Conservation (phyloP, 768 basidiomycete genomes). For the Psilocybe sp. region DNA sequence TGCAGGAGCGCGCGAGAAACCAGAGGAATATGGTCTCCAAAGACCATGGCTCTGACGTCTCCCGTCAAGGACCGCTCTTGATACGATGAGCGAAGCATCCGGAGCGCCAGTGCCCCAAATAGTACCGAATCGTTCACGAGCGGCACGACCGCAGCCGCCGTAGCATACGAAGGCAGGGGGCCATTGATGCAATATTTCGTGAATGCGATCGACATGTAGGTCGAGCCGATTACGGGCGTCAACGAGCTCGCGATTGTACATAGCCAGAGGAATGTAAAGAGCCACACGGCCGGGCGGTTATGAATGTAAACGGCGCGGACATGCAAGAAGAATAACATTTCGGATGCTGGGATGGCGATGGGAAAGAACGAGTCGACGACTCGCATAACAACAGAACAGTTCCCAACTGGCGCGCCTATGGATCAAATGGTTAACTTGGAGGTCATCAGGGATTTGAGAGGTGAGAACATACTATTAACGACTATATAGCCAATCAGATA, state of each 20-base stretch:
- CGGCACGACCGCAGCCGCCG: slow-evolving; percentile 13
- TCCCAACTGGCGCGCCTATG: slow-evolving; percentile 13
- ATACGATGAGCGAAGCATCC: slow-evolving; percentile 14
- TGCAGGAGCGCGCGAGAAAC: slow-evolving; percentile 22
- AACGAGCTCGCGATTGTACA: neutral
- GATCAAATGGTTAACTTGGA: neutral
- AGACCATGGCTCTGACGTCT: slow-evolving; percentile 8
- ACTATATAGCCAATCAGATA: slow-evolving; percentile 8
- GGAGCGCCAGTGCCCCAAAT: slow-evolving; percentile 29
- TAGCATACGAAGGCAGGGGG: slow-evolving; percentile 8
- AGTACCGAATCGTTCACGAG: slow-evolving; percentile 24
- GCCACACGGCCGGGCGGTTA: slow-evolving; percentile 1
- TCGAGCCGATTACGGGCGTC: neutral
- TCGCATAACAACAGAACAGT: slow-evolving; percentile 2
- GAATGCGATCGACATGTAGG: slow-evolving; percentile 4
- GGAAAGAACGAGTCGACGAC: slow-evolving; percentile 3
- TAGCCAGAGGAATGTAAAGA: slow-evolving; percentile 12
- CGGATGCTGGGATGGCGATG: slow-evolving; percentile 3
- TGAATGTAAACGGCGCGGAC: slow-evolving; percentile 12
- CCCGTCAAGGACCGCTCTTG: neutral
- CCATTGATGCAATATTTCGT: slow-evolving; percentile 13
- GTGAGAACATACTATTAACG: slow-evolving; percentile 4
- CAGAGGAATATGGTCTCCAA: slow-evolving; percentile 18
- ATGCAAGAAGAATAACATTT: slow-evolving; percentile 12
- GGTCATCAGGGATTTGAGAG: neutral